A percentile compares a stretch with the other conserved stretches of the same genome.
Evolutionary conservation across 345 rosid species (phyloP).

Genomic region (Corchorus capsularis): DNA sequence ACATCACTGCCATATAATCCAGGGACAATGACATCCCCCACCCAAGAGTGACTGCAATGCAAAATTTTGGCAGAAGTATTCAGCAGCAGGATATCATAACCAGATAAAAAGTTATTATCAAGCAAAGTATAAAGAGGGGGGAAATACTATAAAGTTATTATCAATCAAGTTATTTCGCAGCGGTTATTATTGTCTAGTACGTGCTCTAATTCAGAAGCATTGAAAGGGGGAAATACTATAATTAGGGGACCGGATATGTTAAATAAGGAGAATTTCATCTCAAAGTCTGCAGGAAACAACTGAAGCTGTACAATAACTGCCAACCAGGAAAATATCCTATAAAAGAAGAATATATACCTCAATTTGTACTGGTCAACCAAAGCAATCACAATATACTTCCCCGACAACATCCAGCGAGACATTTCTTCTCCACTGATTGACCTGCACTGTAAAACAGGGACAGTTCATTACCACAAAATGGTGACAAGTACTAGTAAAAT

Average conservation of each 20-base stretch:
- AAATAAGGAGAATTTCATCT: slow-evolving; percentile 8
- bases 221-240: background rate
- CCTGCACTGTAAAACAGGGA: slow-evolving; percentile 77
- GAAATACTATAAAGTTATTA: background rate
- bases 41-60: slow-evolving; percentile 60
- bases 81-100: slow-evolving; percentile 2
- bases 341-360: slow-evolving; percentile 46
- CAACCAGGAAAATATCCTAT: slow-evolving; percentile 14
- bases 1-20: slow-evolving; percentile 41
- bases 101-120: slow-evolving; percentile 13
- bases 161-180: background rate
- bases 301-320: background rate
- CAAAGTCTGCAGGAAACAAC: slow-evolving; percentile 1
- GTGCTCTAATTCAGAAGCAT: background rate
- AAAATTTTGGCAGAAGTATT: slow-evolving; percentile 14
- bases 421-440: slow-evolving; percentile 70
- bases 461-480: slow-evolving; percentile 32
- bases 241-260: background rate
- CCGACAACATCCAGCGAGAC: slow-evolving; percentile 70
- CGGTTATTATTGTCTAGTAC: background rate
- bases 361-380: slow-evolving; percentile 88
- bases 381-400: slow-evolving; percentile 81
- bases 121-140: too few species aligned
- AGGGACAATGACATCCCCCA: slow-evolving; percentile 60
- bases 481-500: background rate